phyloP scores from a whole-genome alignment of 2,329 filamentous ascomycete genomes.

The Waltergamsia citrina region DNA sequence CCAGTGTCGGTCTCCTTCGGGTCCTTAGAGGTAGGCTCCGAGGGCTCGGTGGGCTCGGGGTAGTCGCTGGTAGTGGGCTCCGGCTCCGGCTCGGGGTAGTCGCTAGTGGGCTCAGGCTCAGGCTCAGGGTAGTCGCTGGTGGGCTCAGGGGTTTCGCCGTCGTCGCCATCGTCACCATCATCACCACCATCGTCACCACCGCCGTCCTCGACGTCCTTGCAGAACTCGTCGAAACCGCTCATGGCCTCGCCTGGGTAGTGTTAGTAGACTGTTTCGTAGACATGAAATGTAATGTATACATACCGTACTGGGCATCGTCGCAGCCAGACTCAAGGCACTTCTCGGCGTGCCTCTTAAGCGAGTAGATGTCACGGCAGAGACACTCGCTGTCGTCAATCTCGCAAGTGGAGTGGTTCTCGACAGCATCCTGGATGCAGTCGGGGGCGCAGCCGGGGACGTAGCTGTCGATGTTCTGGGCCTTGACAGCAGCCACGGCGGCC shows the following conservation, averaged over 20 bases:
- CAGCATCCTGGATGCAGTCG: constrained; percentile 7
- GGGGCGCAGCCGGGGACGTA: constrained; percentile 4
- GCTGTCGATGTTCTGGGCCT: constrained; percentile 2
- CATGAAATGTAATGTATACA: not conserved
- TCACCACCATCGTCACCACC: too few species aligned
- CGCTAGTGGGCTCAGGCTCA: not conserved
- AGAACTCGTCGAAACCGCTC: constrained; percentile 6
- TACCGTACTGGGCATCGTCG: constrained; percentile 5
- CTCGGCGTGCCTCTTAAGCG: constrained; percentile 6
- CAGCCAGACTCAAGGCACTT: constrained; percentile 4
- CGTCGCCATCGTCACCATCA: not conserved
- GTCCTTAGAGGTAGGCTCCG: not conserved
- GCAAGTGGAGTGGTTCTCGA: constrained; percentile 6
- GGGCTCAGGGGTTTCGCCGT: not conserved
- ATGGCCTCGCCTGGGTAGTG: constrained; percentile 3
- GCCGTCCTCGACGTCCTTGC: constrained; percentile 2
- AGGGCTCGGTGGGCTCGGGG: not conserved
- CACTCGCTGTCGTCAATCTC: constrained; percentile 2
- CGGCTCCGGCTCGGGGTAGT: not conserved
- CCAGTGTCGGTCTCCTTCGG: too few species aligned
- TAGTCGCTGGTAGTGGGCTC: not conserved
- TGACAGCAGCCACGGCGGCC: constrained; percentile 5
- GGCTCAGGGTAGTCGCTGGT: not conserved
- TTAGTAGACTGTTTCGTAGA: not conserved
- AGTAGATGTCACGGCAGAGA: constrained; percentile 6